Base-by-base conservation (phyloP, 1,284 basidiomycete genomes). In the Kalmanozyma brasiliensis region DNA sequence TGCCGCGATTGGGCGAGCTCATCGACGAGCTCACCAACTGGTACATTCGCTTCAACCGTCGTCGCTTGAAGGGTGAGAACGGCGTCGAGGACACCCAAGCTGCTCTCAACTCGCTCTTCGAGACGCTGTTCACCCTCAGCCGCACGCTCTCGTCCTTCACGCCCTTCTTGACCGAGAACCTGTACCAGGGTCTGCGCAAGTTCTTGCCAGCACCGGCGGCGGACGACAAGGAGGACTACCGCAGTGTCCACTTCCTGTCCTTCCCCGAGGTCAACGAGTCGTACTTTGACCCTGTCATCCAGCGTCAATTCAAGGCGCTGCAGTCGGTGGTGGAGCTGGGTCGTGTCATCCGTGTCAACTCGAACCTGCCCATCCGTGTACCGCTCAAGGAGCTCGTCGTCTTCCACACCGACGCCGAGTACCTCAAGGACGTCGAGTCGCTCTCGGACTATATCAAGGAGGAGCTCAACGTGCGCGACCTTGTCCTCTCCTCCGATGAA, bases 41-140 rank as follows among this genome's bases (percentile, higher is more conserved):
- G 94, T 98, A 99, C 84, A 98, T 98, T 79, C 93, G 96, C 51
- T 98, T 98, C 87, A 99, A 98, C 84, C 89, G 96, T 56, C 90
- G 90, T 72, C 88, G 96, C 26, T 85, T 99, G 60, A 99, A 99
- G 86, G 96, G 96, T 43, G 92, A 96, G 83, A 91, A 93, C 78
- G 92, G 95, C 6, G 85, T 87, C 58, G 90, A 94, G 76, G 95
- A 98, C 80, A 95, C 94, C 9, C 82, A 90, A 16, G 85, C 89
- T 11, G 96, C 95, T 11, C 86, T 99, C 78, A 97, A 98, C 83
- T 96, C 95, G 17, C 85, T 99, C 35, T 98, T 98, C 82, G 96
- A 98, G 85, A 89, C 94, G 0, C 84, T 99, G 36, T 91, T 94
- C 83, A 98, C 95, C 1, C 86, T 99, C 33, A 96, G 92, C 83